phyloP scores from a whole-genome alignment of 2,329 filamentous ascomycete genomes.

The Xylariales sp. region DNA sequence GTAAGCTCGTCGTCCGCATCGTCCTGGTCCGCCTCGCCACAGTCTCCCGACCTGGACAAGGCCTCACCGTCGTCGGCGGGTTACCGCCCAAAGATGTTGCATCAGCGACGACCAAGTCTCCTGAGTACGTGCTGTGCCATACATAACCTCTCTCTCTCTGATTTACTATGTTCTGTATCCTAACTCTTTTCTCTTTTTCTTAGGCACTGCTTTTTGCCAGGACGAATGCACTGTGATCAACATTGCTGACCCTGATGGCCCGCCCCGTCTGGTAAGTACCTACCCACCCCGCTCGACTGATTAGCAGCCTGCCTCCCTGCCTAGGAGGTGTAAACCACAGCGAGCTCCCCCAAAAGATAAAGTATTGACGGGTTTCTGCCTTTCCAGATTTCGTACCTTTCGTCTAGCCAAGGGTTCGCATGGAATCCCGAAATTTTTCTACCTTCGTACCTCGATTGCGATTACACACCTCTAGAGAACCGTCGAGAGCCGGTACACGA shows the following conservation, averaged over 20 bases:
- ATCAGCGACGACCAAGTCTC: conserved; percentile 56
- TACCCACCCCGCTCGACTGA: neutral
- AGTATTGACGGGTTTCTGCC: conserved; percentile 11
- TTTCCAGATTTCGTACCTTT: conserved; percentile 70
- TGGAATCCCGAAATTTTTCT: conserved; percentile 87
- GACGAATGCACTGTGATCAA: conserved; percentile 79
- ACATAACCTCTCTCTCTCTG: conserved; percentile 6
- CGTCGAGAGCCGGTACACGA: conserved; percentile 74
- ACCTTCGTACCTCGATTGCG: conserved; percentile 70
- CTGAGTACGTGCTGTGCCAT: conserved; percentile 45
- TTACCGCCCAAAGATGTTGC: conserved; percentile 38
- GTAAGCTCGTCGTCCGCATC: conserved; percentile 52
- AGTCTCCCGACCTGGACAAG: conserved; percentile 36
- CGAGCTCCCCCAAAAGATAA: no score
- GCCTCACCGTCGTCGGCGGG: conserved; percentile 35
- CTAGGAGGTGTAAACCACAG: no score
- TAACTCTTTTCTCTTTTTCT: conserved; percentile 14
- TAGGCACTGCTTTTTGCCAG: conserved; percentile 68
- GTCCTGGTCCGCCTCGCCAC: conserved; percentile 53
- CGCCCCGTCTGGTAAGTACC: conserved; percentile 61
- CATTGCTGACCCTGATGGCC: conserved; percentile 69
- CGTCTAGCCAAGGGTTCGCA: conserved; percentile 73
- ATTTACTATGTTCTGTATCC: conserved; percentile 10
- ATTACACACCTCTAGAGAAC: conserved; percentile 71
- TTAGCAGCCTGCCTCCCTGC: no score